Conservation (phyloP, 331 rosid species). For the Rosa hybrid region DNA sequence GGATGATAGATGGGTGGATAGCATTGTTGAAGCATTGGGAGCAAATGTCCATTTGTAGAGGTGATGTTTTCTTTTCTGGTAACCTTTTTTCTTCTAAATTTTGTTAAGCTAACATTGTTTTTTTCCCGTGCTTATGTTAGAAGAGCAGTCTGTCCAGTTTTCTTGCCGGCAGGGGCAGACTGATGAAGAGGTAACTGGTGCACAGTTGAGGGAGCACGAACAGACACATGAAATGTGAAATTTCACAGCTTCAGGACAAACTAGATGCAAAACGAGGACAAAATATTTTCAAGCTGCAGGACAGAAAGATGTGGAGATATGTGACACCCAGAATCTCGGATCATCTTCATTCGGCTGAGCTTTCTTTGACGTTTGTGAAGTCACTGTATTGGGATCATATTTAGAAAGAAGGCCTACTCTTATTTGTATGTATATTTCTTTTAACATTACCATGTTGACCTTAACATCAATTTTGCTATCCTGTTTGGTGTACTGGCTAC, state of each 20-base stretch:
- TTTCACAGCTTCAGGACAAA: constrained; percentile 3
- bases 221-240: background rate
- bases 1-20: constrained; percentile 85
- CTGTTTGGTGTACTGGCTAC: constrained; percentile 14
- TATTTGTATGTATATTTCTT: background rate
- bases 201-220: constrained; percentile 1
- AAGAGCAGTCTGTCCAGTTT: constrained; percentile 8
- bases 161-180: constrained; percentile 8
- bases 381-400: constrained; percentile 24
- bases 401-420: constrained; percentile 17
- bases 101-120: background rate
- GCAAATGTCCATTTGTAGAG: constrained; percentile 35
- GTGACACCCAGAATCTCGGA: constrained; percentile 10
- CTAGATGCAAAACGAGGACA: background rate
- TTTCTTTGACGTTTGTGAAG: constrained; percentile 23
- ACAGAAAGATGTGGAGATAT: background rate
- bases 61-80: constrained; percentile 22
- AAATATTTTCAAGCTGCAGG: background rate
- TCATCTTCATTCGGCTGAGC: constrained; percentile 31
- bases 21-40: constrained; percentile 78
- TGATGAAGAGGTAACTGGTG: background rate
- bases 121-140: background rate
- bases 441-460: background rate
- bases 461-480: background rate
- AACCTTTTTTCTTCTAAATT: background rate